Conservation (phyloP, 2,329 filamentous ascomycete species). For the Cladophialophora yegresii region DNA sequence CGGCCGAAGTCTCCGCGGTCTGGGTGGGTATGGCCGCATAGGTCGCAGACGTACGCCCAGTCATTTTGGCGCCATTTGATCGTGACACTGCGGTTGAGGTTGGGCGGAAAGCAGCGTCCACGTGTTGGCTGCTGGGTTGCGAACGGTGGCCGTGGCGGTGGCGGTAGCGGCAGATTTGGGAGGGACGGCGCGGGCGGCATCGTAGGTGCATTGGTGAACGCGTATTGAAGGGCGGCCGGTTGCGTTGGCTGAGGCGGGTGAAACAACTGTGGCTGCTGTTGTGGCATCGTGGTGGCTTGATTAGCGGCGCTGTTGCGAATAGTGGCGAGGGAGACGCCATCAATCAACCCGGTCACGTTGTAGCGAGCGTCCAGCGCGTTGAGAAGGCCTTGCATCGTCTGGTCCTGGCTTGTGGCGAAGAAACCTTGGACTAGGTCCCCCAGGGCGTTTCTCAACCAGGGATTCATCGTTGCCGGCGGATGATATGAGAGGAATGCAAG, state of each 20-base stretch:
- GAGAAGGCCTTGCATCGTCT: background rate
- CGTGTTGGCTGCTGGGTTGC: background rate
- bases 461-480: background rate
- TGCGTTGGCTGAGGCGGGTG: background rate
- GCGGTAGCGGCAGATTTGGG: background rate
- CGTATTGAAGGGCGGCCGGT: background rate
- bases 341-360: background rate
- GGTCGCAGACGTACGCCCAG: conserved; percentile 4
- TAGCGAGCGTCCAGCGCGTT: background rate
- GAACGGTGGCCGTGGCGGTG: background rate
- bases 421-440: background rate
- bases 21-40: background rate
- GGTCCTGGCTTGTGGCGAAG: background rate
- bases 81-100: background rate
- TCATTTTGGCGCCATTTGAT: background rate
- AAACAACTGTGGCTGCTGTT: background rate
- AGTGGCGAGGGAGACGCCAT: background rate
- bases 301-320: background rate
- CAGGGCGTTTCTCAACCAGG: background rate
- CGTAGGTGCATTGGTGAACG: background rate
- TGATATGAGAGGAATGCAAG: background rate
- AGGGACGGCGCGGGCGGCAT: background rate
- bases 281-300: background rate
- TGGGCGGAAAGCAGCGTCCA: background rate
- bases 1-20: background rate